A percentile compares a stretch with the other conserved stretches of the same genome.
phyloP scores from a whole-genome alignment of 73 alveolate genomes.

The Loxodes magnus region DNA sequence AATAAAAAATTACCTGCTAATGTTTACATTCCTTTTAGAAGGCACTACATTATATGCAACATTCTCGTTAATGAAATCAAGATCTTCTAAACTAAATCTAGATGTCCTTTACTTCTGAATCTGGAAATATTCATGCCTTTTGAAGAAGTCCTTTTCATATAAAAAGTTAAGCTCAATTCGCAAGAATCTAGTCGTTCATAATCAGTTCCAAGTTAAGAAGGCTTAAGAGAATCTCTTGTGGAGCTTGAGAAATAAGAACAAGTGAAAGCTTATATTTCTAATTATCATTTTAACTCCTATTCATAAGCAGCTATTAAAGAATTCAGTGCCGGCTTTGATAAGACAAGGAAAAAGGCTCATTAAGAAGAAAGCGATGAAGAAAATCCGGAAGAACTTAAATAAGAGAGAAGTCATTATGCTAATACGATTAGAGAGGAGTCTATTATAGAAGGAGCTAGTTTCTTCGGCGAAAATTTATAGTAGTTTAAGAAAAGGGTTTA shows the following conservation, averaged over 20 bases:
- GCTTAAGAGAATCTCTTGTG: not conserved
- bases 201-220: not conserved
- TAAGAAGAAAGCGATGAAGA: conserved; percentile 6
- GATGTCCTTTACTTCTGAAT: conserved; percentile 76
- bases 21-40: conserved; percentile 44
- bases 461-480: conserved; percentile 42
- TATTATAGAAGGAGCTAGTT: conserved; percentile 9
- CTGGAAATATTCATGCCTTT: conserved; percentile 71
- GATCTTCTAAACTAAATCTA: conserved; percentile 67
- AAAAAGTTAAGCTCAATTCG: not conserved
- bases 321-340: not conserved
- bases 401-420: not conserved
- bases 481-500: conserved; percentile 63
- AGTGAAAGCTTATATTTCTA: not conserved
- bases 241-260: not conserved
- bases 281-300: not conserved
- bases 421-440: not conserved
- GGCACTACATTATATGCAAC: conserved; percentile 56
- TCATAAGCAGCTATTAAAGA: not conserved
- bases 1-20: conserved; percentile 30
- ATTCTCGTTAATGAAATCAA: conserved; percentile 53
- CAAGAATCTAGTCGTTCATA: not conserved
- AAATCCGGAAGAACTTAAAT: conserved; percentile 1
- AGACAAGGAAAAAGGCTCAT: conserved; percentile 5
- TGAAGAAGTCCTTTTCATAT: conserved; percentile 18